Base-by-base conservation (phyloP, 2,329 filamentous ascomycete genomes). In the Trichophyton mentagrophytes region DNA sequence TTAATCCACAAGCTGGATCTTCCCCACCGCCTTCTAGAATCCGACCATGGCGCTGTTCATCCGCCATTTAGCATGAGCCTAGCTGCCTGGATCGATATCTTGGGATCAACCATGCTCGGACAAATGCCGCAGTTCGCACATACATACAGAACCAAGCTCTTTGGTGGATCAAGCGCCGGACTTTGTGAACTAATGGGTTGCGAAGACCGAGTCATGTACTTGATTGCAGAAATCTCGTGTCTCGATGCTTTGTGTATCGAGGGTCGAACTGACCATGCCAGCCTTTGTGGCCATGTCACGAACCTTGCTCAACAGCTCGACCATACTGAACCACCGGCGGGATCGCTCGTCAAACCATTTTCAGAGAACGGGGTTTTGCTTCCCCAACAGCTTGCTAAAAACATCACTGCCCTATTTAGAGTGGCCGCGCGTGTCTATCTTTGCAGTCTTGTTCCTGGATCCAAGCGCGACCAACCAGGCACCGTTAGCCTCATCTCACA, bases 201-300 rank as follows among this genome's bases (percentile, higher is more conserved):
- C 73, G 92, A 97, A 65, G 93, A 99, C 75, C 85, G 86, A 22
- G 88, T 97, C 75, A 96, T 99, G 90, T 97, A 96, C 74, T 80
- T 97, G 68, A 95, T 99, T 72, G 95, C 90, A 1, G 93, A 99
- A 76, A 96, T 97, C 68, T 89, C 92, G 60, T 97, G 93, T 74
- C 84, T 99, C 59, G 93, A 97, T 73, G 88, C 89, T 2, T 83
- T 96, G 65, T 95, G 93, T 79, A 77, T 80, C 44, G 84, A 88
- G 63, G 88, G 88, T 67, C 90, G 93, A 77, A 67, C 80, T 67
- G 88, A 95, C 67, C 86, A 93, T 69, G 85, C 93, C 65, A 84
- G 85, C 58, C 84, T 97, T 51, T 96, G 91, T 81, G 83, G 87
- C 63, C 92, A 96, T 74, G 90, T 97, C 44, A 85, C 87, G 64